Percentiles rank a stretch among this genome's conserved stretches.
phyloP scores from a whole-genome alignment of 306 rosid genomes.

The Casuarina glauca region DNA sequence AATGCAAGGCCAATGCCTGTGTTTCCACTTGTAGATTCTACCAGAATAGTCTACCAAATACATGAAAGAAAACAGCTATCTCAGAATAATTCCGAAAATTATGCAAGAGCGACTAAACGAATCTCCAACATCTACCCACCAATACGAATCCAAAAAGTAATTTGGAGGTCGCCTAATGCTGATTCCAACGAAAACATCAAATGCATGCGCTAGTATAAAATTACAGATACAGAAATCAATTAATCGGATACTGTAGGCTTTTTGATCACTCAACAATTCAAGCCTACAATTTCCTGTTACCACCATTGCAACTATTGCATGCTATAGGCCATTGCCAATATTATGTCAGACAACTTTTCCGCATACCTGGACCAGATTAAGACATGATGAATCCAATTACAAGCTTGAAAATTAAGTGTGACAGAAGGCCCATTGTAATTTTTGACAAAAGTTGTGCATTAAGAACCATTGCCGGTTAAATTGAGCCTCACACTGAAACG shows the following conservation, averaged over 20 bases:
- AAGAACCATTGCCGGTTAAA: constrained; percentile 2
- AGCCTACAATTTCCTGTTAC: neutral
- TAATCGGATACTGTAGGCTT: neutral
- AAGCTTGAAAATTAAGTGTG: neutral
- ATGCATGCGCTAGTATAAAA: too few relatives aligned
- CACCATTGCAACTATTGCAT: neutral
- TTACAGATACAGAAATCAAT: neutral
- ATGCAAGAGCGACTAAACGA: constrained; percentile 7
- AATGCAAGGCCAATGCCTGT: constrained; percentile 99
- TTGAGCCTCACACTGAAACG: neutral
- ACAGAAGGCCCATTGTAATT: neutral
- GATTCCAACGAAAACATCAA: neutral
- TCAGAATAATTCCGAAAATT: constrained; percentile 20
- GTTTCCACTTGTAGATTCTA: constrained; percentile 98
- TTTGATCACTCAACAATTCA: neutral
- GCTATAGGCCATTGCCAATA: neutral
- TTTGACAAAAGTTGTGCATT: neutral
- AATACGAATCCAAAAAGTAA: constrained; percentile 8
- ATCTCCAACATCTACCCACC: constrained; percentile 23
- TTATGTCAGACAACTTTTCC: neutral
- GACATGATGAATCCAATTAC: constrained; percentile 1
- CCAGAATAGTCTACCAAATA: constrained; percentile 73
- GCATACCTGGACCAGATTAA: neutral
- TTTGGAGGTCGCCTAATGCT: neutral
- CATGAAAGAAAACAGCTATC: constrained; percentile 24